phyloP scores from a whole-genome alignment of 2,329 filamentous ascomycete genomes.

The Xylogone sp. region DNA sequence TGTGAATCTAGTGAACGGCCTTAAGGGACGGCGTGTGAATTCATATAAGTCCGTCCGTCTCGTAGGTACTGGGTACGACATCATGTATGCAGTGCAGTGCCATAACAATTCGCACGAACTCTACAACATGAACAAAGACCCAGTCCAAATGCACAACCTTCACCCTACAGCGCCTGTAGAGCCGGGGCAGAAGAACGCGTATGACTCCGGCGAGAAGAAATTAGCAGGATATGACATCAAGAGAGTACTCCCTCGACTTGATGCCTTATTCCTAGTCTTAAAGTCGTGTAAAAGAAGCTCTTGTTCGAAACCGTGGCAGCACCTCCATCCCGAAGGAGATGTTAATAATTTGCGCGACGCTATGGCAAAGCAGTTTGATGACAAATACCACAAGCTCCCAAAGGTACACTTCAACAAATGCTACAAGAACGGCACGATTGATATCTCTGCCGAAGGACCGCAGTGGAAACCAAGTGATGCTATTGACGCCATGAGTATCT shows the following conservation, averaged over 20 bases:
- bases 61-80: constrained; percentile 44
- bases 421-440: too few species aligned
- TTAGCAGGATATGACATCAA: too few species aligned
- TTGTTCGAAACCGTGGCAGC: constrained; percentile 52
- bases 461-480: too few species aligned
- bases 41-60: constrained; percentile 45
- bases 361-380: constrained; percentile 41
- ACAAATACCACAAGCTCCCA: constrained; percentile 46
- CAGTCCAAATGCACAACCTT: constrained; percentile 47
- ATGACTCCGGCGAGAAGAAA: too few species aligned
- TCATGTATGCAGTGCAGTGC: constrained; percentile 67
- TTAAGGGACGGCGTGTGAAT: too few species aligned
- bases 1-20: too few species aligned
- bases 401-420: too few species aligned
- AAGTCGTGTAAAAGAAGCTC: constrained; percentile 54
- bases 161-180: too few species aligned
- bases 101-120: constrained; percentile 61
- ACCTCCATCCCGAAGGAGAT: constrained; percentile 47
- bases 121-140: constrained; percentile 59
- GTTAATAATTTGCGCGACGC: constrained; percentile 49
- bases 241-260: constrained; percentile 46
- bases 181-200: too few species aligned
- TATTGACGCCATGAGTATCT: too few species aligned
- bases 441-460: too few species aligned
- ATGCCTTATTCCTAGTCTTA: constrained; percentile 53